These are phyloP conservation scores for Neophaeococcomyces aloes DNA, from an alignment of 2,329 filamentous ascomycete species.

Conservation along the genomic window DNA sequence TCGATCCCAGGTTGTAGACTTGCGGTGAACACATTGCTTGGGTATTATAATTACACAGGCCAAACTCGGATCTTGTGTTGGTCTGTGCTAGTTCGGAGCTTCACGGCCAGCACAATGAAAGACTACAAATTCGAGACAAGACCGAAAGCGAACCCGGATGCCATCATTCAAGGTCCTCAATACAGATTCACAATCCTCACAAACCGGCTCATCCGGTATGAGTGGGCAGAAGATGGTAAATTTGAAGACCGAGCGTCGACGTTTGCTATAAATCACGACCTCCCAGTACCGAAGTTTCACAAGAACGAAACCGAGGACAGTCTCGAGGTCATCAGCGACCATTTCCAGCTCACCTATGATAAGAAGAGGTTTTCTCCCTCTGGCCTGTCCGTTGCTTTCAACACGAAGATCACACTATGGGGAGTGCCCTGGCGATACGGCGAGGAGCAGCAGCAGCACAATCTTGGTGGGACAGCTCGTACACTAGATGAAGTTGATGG, in stretches of 20 bases:
- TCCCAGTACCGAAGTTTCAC: constrained; percentile 17
- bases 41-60: neutral
- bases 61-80: neutral
- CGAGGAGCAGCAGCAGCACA: constrained; percentile 28
- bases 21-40: no score
- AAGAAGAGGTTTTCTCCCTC: constrained; percentile 44
- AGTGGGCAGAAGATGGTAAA: constrained; percentile 49
- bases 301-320: constrained; percentile 33
- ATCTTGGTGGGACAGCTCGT: constrained; percentile 41
- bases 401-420: constrained; percentile 33
- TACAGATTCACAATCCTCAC: constrained; percentile 53
- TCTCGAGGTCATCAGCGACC: constrained; percentile 47
- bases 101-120: constrained; percentile 13
- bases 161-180: constrained; percentile 37
- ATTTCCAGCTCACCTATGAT: constrained; percentile 49
- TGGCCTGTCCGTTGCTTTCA: constrained; percentile 40
- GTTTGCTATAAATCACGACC: constrained; percentile 46
- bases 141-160: constrained; percentile 36
- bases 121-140: constrained; percentile 24
- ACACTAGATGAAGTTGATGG: constrained; percentile 48
- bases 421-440: constrained; percentile 44
- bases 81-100: neutral
- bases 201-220: constrained; percentile 48
- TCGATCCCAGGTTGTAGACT: no score
- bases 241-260: constrained; percentile 55